These are phyloP conservation scores for Skeletonema marinoi DNA, from an alignment of 108 stramenopile species.

Conservation along the genomic window DNA sequence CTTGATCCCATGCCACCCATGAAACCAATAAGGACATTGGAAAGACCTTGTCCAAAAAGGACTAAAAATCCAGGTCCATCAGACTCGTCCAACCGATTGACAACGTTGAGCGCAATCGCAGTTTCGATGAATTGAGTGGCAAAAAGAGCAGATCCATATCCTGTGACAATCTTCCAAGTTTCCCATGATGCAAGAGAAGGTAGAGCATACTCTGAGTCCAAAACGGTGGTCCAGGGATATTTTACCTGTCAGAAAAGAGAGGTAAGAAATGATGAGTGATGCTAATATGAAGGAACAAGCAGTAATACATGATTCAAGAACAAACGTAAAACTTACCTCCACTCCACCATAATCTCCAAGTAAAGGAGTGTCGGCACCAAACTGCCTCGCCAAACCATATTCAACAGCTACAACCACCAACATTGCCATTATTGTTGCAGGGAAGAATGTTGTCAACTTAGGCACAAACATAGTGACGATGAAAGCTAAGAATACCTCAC, in stretches of 20 bases:
- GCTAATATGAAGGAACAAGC: background rate
- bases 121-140: conserved; percentile 46
- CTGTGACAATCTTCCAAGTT: conserved; percentile 42
- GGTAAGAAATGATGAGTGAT: background rate
- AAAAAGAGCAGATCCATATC: conserved; percentile 43
- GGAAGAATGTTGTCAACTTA: conserved; percentile 39
- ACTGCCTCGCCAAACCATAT: conserved; percentile 34
- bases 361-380: conserved; percentile 44
- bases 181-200: conserved; percentile 40
- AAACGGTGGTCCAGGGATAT: conserved; percentile 29
- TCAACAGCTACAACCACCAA: conserved; percentile 30
- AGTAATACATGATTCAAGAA: background rate
- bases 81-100: conserved; percentile 41
- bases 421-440: conserved; percentile 33
- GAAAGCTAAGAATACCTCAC: conserved; percentile 22
- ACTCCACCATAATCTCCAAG: conserved; percentile 48
- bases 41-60: conserved; percentile 38
- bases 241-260: conserved; percentile 14
- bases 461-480: conserved; percentile 31
- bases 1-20: conserved; percentile 52
- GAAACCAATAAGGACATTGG: conserved; percentile 40
- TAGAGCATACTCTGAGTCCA: conserved; percentile 22
- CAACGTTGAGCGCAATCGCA: conserved; percentile 44
- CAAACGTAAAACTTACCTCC: conserved; percentile 19
- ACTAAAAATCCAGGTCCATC: conserved; percentile 43